Conservation (phyloP, 768 basidiomycete species). For the Galerina marginata region DNA sequence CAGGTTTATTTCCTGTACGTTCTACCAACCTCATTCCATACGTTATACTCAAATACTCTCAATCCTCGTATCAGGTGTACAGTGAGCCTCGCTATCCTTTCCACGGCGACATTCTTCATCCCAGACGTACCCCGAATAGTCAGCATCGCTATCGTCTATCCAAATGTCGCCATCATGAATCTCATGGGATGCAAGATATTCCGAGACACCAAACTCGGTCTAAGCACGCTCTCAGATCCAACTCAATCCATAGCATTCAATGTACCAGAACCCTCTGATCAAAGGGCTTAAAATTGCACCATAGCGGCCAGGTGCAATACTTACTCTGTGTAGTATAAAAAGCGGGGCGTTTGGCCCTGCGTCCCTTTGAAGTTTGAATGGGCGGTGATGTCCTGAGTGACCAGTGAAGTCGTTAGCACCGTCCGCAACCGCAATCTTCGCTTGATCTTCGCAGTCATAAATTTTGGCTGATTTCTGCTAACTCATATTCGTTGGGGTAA, state of each 20-base stretch:
- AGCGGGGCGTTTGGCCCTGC: no score
- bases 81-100: slow-evolving; percentile 7
- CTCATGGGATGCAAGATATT: slow-evolving; percentile 22
- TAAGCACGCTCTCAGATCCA: neutral
- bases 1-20: slow-evolving; percentile 40
- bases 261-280: no score
- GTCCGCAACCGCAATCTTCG: no score
- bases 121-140: neutral
- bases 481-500: no score
- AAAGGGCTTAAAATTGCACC: no score
- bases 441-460: no score
- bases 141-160: slow-evolving; percentile 8
- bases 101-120: slow-evolving; percentile 11
- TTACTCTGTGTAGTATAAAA: no score
- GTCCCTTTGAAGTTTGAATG: no score
- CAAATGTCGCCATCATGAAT: slow-evolving; percentile 19
- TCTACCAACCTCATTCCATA: neutral
- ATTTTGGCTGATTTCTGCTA: no score
- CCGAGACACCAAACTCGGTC: slow-evolving; percentile 20
- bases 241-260: neutral
- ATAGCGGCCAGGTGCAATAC: no score
- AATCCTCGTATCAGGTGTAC: slow-evolving; percentile 8
- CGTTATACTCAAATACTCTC: neutral
- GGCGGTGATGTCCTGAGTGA: no score
- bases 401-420: no score